These are phyloP conservation scores for Emericellopsis atlantica DNA, from an alignment of 2,329 filamentous ascomycete species.

Conservation along the genomic window DNA sequence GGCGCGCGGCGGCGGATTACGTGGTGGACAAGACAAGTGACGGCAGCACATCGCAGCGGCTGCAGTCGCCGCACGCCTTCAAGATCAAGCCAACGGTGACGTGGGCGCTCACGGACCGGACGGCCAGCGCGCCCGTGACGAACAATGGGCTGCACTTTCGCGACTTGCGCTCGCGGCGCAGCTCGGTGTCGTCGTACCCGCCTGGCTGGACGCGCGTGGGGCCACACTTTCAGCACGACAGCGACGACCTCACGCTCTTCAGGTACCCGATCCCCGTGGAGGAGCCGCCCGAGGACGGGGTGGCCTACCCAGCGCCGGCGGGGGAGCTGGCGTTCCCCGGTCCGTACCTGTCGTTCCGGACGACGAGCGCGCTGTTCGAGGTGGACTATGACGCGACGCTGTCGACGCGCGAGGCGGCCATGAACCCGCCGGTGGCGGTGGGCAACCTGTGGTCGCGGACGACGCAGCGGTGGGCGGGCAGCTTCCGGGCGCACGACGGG, in stretches of 20 bases:
- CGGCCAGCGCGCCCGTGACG: constrained; percentile 17
- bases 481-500: constrained; percentile 28
- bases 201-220: constrained; percentile 25
- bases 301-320: constrained; percentile 13
- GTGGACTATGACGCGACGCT: constrained; percentile 25
- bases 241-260: constrained; percentile 24
- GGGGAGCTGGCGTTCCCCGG: constrained; percentile 21
- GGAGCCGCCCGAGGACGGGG: constrained; percentile 14
- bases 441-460: constrained; percentile 25
- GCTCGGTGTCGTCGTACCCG: constrained; percentile 17
- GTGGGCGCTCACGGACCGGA: constrained; percentile 26
- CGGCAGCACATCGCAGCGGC: constrained; percentile 13
- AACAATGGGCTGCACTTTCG: constrained; percentile 25
- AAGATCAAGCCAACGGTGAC: constrained; percentile 22
- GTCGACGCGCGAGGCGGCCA: constrained; percentile 16
- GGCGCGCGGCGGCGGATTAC: constrained; percentile 29
- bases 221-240: constrained; percentile 23
- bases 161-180: constrained; percentile 21
- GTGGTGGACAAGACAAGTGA: constrained; percentile 10
- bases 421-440: constrained; percentile 26
- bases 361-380: constrained; percentile 24
- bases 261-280: constrained; percentile 28
- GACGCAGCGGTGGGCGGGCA: constrained; percentile 23
- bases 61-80: constrained; percentile 22
- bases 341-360: constrained; percentile 25